Conservation (phyloP, 75 land plant species). For the Ceratopteris richardii region DNA sequence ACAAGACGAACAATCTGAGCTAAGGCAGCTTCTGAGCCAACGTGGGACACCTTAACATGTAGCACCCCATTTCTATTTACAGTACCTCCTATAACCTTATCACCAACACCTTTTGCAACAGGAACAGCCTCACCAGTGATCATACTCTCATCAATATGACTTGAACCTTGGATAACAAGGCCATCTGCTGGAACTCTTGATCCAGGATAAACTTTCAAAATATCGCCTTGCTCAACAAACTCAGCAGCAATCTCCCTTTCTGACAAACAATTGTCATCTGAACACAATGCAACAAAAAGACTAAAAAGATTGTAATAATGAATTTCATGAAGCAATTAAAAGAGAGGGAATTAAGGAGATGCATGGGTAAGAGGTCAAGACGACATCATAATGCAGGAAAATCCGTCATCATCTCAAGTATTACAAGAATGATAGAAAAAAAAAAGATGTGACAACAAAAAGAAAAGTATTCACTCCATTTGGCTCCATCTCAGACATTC, state of each 20-base stretch:
- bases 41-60: constrained; percentile 66
- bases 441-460: too few relatives aligned
- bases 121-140: constrained; percentile 88
- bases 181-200: constrained; percentile 91
- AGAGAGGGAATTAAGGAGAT: too few relatives aligned
- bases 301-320: too few relatives aligned
- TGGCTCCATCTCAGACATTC: too few relatives aligned
- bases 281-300: background rate
- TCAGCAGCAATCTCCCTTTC: constrained; percentile 79
- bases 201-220: constrained; percentile 86
- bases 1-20: constrained; percentile 86
- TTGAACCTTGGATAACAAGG: constrained; percentile 69
- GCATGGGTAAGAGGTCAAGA: too few relatives aligned
- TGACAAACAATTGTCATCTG: constrained; percentile 44
- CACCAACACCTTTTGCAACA: constrained; percentile 51
- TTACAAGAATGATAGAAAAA: too few relatives aligned
- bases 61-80: constrained; percentile 82
- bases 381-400: too few relatives aligned
- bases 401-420: too few relatives aligned
- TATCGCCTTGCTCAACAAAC: constrained; percentile 75
- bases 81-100: constrained; percentile 83
- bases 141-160: constrained; percentile 95
- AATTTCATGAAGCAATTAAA: too few relatives aligned
- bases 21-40: constrained; percentile 76
- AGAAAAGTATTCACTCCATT: too few relatives aligned